A percentile compares a stretch with the other conserved stretches of the same genome.
Conservation (phyloP, 371 early-diverging fungal genomes). For the Lichtheimia hyalospora region DNA sequence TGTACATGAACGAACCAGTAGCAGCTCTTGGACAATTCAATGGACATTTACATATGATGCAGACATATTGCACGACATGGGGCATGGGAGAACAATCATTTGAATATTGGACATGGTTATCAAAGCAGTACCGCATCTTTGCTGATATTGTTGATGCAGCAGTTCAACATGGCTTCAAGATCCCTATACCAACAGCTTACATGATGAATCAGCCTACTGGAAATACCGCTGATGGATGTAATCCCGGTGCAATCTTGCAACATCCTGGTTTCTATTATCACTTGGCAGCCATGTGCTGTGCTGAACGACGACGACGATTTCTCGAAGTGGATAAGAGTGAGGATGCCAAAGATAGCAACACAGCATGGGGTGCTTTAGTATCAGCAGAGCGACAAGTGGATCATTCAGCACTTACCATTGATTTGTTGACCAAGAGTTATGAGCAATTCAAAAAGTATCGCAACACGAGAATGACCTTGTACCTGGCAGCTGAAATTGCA, state of each 20-base stretch:
- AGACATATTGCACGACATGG: conserved; percentile 53
- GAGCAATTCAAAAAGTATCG: conserved; percentile 82
- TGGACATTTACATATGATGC: conserved; percentile 67
- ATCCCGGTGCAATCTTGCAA: conserved; percentile 71
- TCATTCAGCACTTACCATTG: conserved; percentile 72
- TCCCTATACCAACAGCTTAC: conserved; percentile 59
- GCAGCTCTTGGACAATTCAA: conserved; percentile 70
- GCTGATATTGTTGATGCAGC: conserved; percentile 77
- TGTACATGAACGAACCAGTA: conserved; percentile 67
- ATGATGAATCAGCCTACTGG: conserved; percentile 14
- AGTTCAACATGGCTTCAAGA: conserved; percentile 63
- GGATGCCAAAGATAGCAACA: conserved; percentile 2
- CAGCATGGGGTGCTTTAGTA: conserved; percentile 8
- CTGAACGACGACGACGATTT: conserved; percentile 67
- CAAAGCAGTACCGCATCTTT: conserved; percentile 77
- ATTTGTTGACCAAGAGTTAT: conserved; percentile 82
- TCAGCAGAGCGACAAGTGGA: conserved; percentile 55
- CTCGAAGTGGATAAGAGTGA: conserved; percentile 37
- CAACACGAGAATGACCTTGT: conserved; percentile 79
- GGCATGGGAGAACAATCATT: conserved; percentile 66
- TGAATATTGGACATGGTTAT: conserved; percentile 86
- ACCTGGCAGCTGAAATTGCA: conserved; percentile 86
- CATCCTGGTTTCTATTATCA: conserved; percentile 88
- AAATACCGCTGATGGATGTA: conserved; percentile 32
- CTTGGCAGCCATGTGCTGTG: conserved; percentile 75